These are phyloP conservation scores for Dothistroma septosporum DNA, from an alignment of 2,329 filamentous ascomycete species.

Conservation along the genomic window DNA sequence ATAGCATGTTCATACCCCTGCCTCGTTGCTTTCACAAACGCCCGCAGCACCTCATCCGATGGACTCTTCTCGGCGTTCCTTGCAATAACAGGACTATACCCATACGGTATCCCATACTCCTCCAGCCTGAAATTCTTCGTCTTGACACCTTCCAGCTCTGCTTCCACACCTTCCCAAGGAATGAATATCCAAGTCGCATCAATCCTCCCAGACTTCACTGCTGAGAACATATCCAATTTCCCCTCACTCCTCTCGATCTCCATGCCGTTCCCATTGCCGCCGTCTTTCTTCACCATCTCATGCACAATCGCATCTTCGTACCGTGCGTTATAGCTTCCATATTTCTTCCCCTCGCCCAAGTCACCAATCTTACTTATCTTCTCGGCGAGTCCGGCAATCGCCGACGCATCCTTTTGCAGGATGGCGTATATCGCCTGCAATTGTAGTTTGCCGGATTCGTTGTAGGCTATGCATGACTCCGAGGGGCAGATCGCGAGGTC, in stretches of 20 bases:
- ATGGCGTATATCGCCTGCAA: slow-evolving; percentile 36
- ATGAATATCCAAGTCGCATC: slow-evolving; percentile 35
- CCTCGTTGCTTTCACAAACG: slow-evolving; percentile 29
- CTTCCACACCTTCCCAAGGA: slow-evolving; percentile 35
- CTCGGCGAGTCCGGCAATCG: slow-evolving; percentile 27
- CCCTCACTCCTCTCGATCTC: slow-evolving; percentile 25
- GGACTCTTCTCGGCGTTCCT: slow-evolving; percentile 21
- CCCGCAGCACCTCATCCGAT: slow-evolving; percentile 21
- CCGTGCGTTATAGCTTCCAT: slow-evolving; percentile 33
- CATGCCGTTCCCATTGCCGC: slow-evolving; percentile 24
- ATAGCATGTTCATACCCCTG: slow-evolving; percentile 29
- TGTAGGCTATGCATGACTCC: slow-evolving; percentile 34
- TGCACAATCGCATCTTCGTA: slow-evolving; percentile 33
- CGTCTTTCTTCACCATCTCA: slow-evolving; percentile 28
- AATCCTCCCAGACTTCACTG: slow-evolving; percentile 26
- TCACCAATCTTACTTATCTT: slow-evolving; percentile 24
- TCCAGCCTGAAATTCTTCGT: slow-evolving; percentile 24
- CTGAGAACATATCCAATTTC: slow-evolving; percentile 32
- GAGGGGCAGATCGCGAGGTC: slow-evolving; percentile 34
- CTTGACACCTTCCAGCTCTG: slow-evolving; percentile 24
- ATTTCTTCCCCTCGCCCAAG: slow-evolving; percentile 27
- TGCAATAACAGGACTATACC: slow-evolving; percentile 33
- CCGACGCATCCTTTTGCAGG: slow-evolving; percentile 32
- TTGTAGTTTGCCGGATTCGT: slow-evolving; percentile 28
- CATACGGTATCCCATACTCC: slow-evolving; percentile 31